These are phyloP conservation scores for Penicillium samsonianum DNA, from an alignment of 495 filamentous ascomycete genomes.

Conservation along the genomic window DNA sequence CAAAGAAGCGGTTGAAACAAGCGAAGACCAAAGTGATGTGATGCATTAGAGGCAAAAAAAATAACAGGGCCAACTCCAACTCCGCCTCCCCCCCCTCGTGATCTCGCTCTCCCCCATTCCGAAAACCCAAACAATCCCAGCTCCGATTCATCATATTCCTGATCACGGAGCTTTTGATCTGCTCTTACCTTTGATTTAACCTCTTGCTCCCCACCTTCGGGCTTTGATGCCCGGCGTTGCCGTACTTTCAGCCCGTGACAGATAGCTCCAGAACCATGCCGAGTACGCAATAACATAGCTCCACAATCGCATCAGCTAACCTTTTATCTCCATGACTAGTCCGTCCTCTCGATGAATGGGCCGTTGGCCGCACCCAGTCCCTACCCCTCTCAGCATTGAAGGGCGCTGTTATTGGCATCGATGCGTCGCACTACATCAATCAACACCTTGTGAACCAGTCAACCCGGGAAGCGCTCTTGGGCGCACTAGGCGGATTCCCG, in stretches of 20 bases:
- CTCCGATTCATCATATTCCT: slow-evolving; percentile 19
- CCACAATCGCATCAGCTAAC: slow-evolving; percentile 17
- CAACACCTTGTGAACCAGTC: slow-evolving; percentile 67
- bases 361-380: slow-evolving; percentile 49
- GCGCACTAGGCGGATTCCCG: slow-evolving; percentile 87
- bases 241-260: slow-evolving; percentile 33
- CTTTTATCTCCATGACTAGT: slow-evolving; percentile 39
- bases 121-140: slow-evolving; percentile 8
- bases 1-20: background rate
- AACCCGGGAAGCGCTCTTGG: slow-evolving; percentile 79
- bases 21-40: background rate
- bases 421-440: slow-evolving; percentile 85
- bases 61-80: slow-evolving; percentile 19
- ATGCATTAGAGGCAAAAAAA: slow-evolving; percentile 18
- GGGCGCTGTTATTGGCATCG: slow-evolving; percentile 75
- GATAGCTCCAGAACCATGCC: slow-evolving; percentile 44
- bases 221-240: slow-evolving; percentile 38
- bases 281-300: slow-evolving; percentile 31
- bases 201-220: slow-evolving; percentile 15
- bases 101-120: slow-evolving; percentile 14
- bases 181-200: slow-evolving; percentile 8
- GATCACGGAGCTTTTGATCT: slow-evolving; percentile 5
- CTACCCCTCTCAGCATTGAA: slow-evolving; percentile 65
- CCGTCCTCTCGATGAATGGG: slow-evolving; percentile 62
- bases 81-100: slow-evolving; percentile 27